These are phyloP conservation scores for Talaromyces trachyspermus DNA, from an alignment of 495 filamentous ascomycete species.

Conservation along the genomic window DNA sequence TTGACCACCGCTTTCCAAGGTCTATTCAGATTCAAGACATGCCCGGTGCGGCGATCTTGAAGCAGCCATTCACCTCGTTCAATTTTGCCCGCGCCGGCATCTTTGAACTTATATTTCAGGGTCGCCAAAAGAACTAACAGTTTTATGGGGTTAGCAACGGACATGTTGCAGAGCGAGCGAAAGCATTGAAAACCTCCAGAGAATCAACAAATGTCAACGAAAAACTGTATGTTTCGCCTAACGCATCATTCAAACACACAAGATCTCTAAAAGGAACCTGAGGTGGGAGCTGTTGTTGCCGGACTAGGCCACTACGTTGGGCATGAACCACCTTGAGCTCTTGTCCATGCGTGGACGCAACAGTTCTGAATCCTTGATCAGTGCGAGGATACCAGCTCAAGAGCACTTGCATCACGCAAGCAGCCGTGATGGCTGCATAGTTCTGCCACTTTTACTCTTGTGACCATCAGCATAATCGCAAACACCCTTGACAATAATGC, in stretches of 20 bases:
- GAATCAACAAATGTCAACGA: not conserved
- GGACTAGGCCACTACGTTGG: no score
- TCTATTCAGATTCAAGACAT: not conserved
- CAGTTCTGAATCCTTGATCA: not conserved
- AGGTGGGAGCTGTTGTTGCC: not conserved
- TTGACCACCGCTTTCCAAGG: not conserved
- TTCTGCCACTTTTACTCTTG: not conserved
- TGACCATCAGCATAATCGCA: conserved; percentile 33
- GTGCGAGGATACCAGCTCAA: not conserved
- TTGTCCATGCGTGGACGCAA: no score
- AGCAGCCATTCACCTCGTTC: not conserved
- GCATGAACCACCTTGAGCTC: no score
- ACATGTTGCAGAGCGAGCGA: not conserved
- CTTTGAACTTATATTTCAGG: not conserved
- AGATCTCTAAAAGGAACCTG: not conserved
- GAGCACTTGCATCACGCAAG: not conserved
- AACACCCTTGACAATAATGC: conserved; percentile 33
- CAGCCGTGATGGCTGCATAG: not conserved
- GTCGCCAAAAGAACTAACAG: not conserved
- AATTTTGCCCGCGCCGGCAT: not conserved
- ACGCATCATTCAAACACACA: not conserved
- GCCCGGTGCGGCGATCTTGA: not conserved
- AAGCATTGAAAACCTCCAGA: not conserved
- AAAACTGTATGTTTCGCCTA: not conserved
- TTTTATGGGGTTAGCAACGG: not conserved